Evolutionary conservation across 805 yeast species (phyloP).

Genomic region (Wickerhamiella shivajii): DNA sequence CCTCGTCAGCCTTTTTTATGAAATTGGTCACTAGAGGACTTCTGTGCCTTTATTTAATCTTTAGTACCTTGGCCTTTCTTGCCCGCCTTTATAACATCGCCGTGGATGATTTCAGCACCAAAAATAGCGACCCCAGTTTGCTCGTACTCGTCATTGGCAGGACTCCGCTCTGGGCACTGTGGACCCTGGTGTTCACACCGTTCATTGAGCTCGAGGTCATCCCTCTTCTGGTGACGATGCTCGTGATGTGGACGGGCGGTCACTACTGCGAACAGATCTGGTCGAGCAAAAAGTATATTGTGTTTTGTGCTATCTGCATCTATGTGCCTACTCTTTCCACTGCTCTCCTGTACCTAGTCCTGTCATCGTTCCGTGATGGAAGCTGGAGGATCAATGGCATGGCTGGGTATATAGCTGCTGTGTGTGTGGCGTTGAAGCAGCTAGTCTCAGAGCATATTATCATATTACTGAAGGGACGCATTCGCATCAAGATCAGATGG

Average conservation of each 20-base stretch:
- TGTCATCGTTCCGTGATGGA: conserved; percentile 4
- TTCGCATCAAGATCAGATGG: conserved; percentile 31
- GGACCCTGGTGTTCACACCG: conserved; percentile 36
- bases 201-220: conserved; percentile 34
- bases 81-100: conserved; percentile 8
- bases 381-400: conserved; percentile 34
- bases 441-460: conserved; percentile 47
- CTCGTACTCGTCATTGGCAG: conserved; percentile 14
- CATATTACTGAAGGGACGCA: conserved; percentile 31
- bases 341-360: conserved; percentile 16
- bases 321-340: conserved; percentile 27
- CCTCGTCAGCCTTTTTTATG: too few relatives aligned
- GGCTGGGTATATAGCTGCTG: conserved; percentile 39
- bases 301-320: conserved; percentile 26
- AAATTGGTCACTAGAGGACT: too few relatives aligned
- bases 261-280: conserved; percentile 52
- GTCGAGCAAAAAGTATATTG: conserved; percentile 40
- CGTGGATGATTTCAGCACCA: conserved; percentile 1
- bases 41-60: too few relatives aligned
- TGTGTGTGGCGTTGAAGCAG: conserved; percentile 51
- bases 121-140: conserved; percentile 6
- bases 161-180: conserved; percentile 21
- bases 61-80: too few relatives aligned
- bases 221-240: conserved; percentile 27
- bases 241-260: conserved; percentile 38